phyloP scores from a whole-genome alignment of 2,329 filamentous ascomycete species.

The Xylaria sp. region DNA sequence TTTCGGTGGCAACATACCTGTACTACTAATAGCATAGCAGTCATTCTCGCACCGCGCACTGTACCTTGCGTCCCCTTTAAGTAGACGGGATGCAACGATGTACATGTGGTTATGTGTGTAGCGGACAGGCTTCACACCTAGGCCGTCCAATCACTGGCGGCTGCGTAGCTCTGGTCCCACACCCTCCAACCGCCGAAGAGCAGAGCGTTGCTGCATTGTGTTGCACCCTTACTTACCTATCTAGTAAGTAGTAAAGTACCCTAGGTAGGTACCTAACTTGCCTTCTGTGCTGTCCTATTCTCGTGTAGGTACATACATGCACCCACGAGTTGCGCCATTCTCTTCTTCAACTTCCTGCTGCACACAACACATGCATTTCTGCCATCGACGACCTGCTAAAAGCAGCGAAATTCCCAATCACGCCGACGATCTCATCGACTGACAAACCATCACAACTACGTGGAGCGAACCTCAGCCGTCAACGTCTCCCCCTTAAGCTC shows the following conservation, averaged over 20 bases:
- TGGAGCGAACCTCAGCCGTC: constrained; percentile 31
- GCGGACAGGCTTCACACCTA: constrained; percentile 6
- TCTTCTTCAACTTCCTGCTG: constrained; percentile 31
- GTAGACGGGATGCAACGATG: too few species aligned
- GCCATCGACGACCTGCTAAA: constrained; percentile 10
- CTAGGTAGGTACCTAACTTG: not conserved
- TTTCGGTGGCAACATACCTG: not conserved
- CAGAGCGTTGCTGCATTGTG: constrained; percentile 14
- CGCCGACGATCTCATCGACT: constrained; percentile 5
- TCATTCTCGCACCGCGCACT: not conserved
- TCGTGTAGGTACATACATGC: constrained; percentile 25
- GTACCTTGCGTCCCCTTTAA: constrained; percentile 8
- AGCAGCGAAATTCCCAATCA: constrained; percentile 15
- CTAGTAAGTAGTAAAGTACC: too few species aligned
- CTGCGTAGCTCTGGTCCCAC: constrained; percentile 47
- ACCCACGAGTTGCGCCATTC: constrained; percentile 34
- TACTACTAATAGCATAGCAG: not conserved
- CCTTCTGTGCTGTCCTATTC: constrained; percentile 11
- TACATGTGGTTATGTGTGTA: constrained; percentile 16
- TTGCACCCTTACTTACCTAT: too few species aligned
- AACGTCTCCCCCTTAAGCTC: constrained; percentile 31
- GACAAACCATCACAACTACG: constrained; percentile 14
- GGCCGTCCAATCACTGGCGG: constrained; percentile 45
- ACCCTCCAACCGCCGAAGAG: constrained; percentile 46
- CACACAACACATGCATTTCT: constrained; percentile 25